phyloP scores from a whole-genome alignment of 495 filamentous ascomycete species.

The Stereocaulon alpinum region DNA sequence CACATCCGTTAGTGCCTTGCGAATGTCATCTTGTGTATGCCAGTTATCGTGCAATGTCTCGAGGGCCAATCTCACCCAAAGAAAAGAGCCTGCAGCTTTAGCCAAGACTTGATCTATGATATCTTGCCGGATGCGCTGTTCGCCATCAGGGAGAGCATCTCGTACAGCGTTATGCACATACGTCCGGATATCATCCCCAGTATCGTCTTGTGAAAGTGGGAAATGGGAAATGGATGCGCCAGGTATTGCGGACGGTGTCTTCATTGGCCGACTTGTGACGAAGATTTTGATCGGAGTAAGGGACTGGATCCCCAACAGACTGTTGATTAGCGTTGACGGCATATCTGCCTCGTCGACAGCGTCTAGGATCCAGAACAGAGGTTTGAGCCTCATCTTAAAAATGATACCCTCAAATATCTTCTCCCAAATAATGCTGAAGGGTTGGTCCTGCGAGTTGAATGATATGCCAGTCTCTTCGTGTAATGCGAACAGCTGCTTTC shows the following conservation, averaged over 20 bases:
- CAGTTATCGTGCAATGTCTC: slow-evolving; percentile 24
- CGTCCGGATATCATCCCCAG: slow-evolving; percentile 19
- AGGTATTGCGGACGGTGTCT: background rate
- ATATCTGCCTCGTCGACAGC: slow-evolving; percentile 21
- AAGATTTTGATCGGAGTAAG: slow-evolving; percentile 24
- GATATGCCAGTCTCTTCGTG: slow-evolving; percentile 4
- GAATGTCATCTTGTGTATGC: slow-evolving; percentile 24
- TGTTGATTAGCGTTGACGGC: slow-evolving; percentile 2
- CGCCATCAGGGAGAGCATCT: slow-evolving; percentile 2
- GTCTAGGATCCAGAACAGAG: slow-evolving; percentile 22
- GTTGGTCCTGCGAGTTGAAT: slow-evolving; percentile 14
- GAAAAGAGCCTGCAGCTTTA: slow-evolving; percentile 18
- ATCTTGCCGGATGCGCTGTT: background rate
- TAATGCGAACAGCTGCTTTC: slow-evolving; percentile 2
- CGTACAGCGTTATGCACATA: slow-evolving; percentile 11
- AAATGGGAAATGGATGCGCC: too few species aligned
- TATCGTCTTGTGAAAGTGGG: slow-evolving; percentile 18
- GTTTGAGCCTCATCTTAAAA: slow-evolving; percentile 15
- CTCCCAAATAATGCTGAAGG: slow-evolving; percentile 26
- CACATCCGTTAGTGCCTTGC: slow-evolving; percentile 27
- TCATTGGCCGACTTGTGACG: slow-evolving; percentile 24
- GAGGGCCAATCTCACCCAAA: slow-evolving; percentile 29
- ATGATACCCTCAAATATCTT: slow-evolving; percentile 30
- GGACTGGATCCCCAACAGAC: slow-evolving; percentile 8
- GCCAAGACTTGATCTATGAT: slow-evolving; percentile 14